Base-by-base conservation (phyloP, 1,284 basidiomycete genomes). In the Ustilago nuda region DNA sequence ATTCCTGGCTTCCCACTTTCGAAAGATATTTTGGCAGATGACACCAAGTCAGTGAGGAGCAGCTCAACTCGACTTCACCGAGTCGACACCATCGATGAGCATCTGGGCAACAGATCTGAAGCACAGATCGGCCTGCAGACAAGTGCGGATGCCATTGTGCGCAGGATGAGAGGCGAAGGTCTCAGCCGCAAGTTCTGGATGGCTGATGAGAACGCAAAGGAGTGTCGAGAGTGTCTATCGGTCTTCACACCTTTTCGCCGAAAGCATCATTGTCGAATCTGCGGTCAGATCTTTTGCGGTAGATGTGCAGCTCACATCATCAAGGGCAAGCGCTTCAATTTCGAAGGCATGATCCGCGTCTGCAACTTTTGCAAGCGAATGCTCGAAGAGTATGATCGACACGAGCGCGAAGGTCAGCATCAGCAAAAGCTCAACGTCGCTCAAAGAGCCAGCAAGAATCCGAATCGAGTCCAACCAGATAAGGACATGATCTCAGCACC, bases 351-450 rank as follows among this genome's bases (percentile, higher is more conserved):
- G 90, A 90, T 98, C 63, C 91, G 96, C 66, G 92, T 95, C 12
- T 98, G 95, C 87, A 97, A 98, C 82, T 89, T 97, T 23, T 99
- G 97, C 86, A 88, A 97, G 32, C 92, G 93, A 80, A 95, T 95
- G 86, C 90, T 97, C 64, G 91, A 92, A 61, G 93, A 92, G 78
- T 88, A 88, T 80, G 87, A 87, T 56, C 76, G 72, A 32, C 78
- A 72, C 54, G 76, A 79, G 36, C 61, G 56, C 51, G 63, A 72
- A 32, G 61, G 56, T 32, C 58, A 56, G 9, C 68, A 64, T 7
- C 65, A 69, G 8, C 66, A 72, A 5, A 68, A 63, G 62, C 65
- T 72, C 53, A 61, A 57, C 23, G 57, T 69, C 33, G 15, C 66
- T 1, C 74, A 72, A 30, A 66, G 69, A 17, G 69, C 72, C n/a